A percentile compares a stretch with the other conserved stretches of the same genome.
phyloP scores from a whole-genome alignment of 306 rosid genomes.

The Urtica urens region DNA sequence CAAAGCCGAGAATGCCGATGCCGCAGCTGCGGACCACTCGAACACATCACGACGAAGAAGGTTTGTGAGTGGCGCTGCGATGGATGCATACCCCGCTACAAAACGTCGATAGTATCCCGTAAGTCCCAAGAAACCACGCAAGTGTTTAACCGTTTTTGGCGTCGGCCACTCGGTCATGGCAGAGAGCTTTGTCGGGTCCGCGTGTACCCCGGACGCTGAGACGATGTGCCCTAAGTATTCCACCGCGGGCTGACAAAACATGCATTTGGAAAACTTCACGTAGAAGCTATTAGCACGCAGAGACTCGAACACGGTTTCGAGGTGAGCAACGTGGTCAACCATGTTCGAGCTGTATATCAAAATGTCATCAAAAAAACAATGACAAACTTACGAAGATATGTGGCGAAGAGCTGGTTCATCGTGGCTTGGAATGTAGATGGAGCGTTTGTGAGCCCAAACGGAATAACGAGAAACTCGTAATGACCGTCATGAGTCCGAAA shows the following conservation, averaged over 20 bases:
- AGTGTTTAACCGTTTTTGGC: neutral
- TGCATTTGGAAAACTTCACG: neutral
- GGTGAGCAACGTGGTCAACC: neutral
- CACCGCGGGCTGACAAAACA: neutral
- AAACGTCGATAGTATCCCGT: neutral
- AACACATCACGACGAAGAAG: neutral
- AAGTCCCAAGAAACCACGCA: neutral
- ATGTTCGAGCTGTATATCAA: neutral
- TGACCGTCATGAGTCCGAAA: neutral
- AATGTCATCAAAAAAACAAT: neutral
- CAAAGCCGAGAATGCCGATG: neutral
- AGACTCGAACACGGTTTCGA: neutral
- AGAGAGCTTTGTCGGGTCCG: neutral
- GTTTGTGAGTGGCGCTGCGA: neutral
- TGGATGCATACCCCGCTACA: neutral
- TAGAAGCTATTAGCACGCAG: neutral
- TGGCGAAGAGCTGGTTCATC: neutral
- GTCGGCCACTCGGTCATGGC: neutral
- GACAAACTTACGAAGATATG: neutral
- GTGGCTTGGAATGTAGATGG: neutral
- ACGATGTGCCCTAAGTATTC: neutral
- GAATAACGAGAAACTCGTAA: neutral
- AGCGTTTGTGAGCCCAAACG: neutral
- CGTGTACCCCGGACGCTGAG: neutral
- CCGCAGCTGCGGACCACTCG: neutral